phyloP scores from a whole-genome alignment of 1,284 basidiomycete species.

The Tilletia setariae region DNA sequence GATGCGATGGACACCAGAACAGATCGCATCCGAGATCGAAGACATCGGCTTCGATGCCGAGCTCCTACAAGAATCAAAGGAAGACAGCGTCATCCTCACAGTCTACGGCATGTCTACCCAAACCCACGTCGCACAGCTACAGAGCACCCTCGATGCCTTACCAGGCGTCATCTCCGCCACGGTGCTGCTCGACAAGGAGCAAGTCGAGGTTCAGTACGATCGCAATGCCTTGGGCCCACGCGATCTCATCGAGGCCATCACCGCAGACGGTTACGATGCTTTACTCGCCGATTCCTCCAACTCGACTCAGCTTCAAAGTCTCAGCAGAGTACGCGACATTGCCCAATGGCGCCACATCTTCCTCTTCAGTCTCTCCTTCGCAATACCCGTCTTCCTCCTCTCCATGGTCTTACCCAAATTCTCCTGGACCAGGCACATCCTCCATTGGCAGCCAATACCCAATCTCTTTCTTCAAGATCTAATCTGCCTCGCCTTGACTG shows the following conservation, averaged over 20 bases:
- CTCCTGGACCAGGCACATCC: constrained; percentile 53
- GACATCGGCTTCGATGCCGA: constrained; percentile 87
- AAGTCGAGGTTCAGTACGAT: constrained; percentile 42
- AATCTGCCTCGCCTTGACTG: constrained; percentile 75
- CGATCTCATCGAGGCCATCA: constrained; percentile 54
- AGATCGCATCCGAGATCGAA: constrained; percentile 72
- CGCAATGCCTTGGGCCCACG: constrained; percentile 32
- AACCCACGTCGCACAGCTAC: constrained; percentile 73
- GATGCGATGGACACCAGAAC: constrained; percentile 69
- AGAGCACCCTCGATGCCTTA: constrained; percentile 69
- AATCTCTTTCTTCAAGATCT: constrained; percentile 76
- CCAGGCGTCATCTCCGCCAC: constrained; percentile 36
- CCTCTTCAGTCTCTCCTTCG: constrained; percentile 72
- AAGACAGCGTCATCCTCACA: constrained; percentile 58
- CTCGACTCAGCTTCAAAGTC: constrained; percentile 80
- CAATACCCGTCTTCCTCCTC: constrained; percentile 86
- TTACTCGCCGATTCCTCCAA: constrained; percentile 74
- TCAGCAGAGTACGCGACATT: constrained; percentile 87
- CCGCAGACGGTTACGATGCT: constrained; percentile 79
- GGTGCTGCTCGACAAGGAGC: constrained; percentile 45
- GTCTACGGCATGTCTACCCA: constrained; percentile 90
- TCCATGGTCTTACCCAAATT: constrained; percentile 75
- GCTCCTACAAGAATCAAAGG: constrained; percentile 11
- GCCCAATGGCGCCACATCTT: constrained; percentile 83
- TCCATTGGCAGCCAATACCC: constrained; percentile 43